Conservation (phyloP, 2,329 filamentous ascomycete species). For the Cyclaneusma minus region DNA sequence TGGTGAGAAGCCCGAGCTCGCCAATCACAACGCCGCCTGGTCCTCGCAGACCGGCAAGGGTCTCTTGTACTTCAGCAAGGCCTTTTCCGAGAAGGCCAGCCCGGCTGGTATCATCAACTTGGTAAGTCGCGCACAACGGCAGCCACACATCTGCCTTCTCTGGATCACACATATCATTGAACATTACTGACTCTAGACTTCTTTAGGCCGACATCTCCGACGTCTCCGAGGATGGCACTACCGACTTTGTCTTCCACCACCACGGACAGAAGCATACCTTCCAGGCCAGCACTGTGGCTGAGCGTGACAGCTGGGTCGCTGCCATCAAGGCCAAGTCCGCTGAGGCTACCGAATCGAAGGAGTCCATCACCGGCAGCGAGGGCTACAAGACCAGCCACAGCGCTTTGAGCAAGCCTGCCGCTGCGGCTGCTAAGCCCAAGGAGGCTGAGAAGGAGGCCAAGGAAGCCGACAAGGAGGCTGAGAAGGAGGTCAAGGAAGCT, state of each 20-base stretch:
- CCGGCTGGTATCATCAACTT: slow-evolving; percentile 75
- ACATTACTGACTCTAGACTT: slow-evolving; percentile 15
- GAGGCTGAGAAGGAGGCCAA: slow-evolving; percentile 18
- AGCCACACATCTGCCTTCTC: background rate
- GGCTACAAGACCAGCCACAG: slow-evolving; percentile 56
- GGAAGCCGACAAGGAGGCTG: slow-evolving; percentile 17
- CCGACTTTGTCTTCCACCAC: slow-evolving; percentile 76
- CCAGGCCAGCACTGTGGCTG: slow-evolving; percentile 58
- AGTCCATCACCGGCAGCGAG: slow-evolving; percentile 61
- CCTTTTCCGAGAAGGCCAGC: slow-evolving; percentile 62
- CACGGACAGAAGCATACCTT: slow-evolving; percentile 87
- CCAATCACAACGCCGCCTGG: slow-evolving; percentile 75
- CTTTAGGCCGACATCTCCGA: slow-evolving; percentile 41
- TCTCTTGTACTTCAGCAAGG: slow-evolving; percentile 71
- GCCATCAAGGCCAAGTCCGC: slow-evolving; percentile 69
- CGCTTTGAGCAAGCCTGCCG: slow-evolving; percentile 23
- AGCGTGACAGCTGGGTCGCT: slow-evolving; percentile 86
- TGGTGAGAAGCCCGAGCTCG: slow-evolving; percentile 69
- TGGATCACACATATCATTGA: slow-evolving; percentile 2
- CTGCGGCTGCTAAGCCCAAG: slow-evolving; percentile 21
- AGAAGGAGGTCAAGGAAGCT: slow-evolving; percentile 24
- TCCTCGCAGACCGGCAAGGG: slow-evolving; percentile 89
- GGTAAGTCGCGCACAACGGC: slow-evolving; percentile 33
- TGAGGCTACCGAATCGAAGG: slow-evolving; percentile 70
- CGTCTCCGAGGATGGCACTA: slow-evolving; percentile 55